phyloP scores from a whole-genome alignment of 2,329 filamentous ascomycete genomes.

The Leptoxyphium fumago region DNA sequence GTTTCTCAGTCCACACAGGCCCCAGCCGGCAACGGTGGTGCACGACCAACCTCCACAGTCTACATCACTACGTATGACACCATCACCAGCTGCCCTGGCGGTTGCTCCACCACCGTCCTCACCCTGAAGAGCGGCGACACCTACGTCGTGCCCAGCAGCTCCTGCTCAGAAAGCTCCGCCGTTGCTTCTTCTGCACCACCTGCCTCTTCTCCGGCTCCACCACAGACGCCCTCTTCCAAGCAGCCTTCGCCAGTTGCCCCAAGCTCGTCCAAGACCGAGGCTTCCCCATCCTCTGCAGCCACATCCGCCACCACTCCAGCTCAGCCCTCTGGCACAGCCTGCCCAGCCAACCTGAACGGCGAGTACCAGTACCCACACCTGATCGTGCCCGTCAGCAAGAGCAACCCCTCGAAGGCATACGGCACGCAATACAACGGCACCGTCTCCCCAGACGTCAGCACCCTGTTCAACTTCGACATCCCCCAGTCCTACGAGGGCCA shows the following conservation, averaged over 20 bases:
- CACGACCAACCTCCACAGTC: constrained; percentile 4
- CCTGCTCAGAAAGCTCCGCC: background rate
- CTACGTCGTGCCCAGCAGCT: background rate
- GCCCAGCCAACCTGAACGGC: constrained; percentile 19
- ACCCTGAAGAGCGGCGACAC: background rate
- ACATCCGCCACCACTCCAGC: constrained; percentile 1
- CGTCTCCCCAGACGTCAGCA: constrained; percentile 37
- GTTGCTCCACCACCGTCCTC: constrained; percentile 4
- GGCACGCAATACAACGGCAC: constrained; percentile 44
- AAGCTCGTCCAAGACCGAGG: background rate
- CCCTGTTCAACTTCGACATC: constrained; percentile 55
- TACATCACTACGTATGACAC: constrained; percentile 10
- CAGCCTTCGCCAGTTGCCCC: background rate
- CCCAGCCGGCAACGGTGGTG: constrained; percentile 1
- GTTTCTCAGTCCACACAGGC: background rate
- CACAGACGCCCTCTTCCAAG: no score
- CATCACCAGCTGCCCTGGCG: constrained; percentile 7
- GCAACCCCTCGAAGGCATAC: constrained; percentile 35
- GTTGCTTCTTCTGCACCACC: constrained; percentile 1
- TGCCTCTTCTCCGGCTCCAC: constrained; percentile 1
- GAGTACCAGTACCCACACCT: constrained; percentile 40
- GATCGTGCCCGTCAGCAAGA: constrained; percentile 45
- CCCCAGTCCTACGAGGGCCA: constrained; percentile 36
- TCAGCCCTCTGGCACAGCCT: constrained; percentile 6
- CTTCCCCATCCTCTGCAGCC: constrained; percentile 1